Evolutionary conservation across 331 rosid genomes (phyloP).

Genomic region (Arachis monticola): DNA sequence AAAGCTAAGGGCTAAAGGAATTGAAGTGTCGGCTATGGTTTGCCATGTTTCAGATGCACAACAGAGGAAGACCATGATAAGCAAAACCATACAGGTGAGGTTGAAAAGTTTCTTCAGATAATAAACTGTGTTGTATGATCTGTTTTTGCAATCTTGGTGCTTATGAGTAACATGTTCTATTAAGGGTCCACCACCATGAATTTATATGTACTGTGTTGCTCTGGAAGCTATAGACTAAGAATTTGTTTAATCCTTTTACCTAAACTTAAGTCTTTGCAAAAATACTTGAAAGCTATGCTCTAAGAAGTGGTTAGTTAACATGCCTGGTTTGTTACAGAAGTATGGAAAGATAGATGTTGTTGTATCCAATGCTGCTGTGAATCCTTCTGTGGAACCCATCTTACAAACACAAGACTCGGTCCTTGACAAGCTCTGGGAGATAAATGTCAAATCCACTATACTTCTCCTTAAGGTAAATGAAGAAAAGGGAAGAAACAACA

Average conservation of each 20-base stretch:
- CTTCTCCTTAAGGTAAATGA: constrained; percentile 67
- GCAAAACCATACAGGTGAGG: constrained; percentile 62
- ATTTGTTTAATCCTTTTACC: not conserved
- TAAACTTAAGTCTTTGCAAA: not conserved
- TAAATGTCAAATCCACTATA: constrained; percentile 77
- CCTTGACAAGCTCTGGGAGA: constrained; percentile 81
- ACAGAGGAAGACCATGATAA: constrained; percentile 67
- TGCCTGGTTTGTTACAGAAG: constrained; percentile 51
- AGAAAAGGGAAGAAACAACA: not conserved
- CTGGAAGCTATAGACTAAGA: not conserved
- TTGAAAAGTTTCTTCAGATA: not conserved
- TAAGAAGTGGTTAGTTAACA: constrained; percentile 17
- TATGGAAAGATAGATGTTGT: constrained; percentile 74
- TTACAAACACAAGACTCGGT: constrained; percentile 62
- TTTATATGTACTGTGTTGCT: constrained; percentile 6
- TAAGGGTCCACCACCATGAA: not conserved
- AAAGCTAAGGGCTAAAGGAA: constrained; percentile 62
- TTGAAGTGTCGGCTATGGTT: constrained; percentile 60
- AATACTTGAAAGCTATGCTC: not conserved
- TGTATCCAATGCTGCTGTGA: constrained; percentile 77
- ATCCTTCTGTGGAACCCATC: constrained; percentile 65
- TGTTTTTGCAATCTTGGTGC: not conserved
- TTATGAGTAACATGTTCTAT: constrained; percentile 15
- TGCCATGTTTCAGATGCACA: constrained; percentile 73
- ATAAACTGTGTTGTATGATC: not conserved